These are phyloP conservation scores for Helotiales sp. DNA, from an alignment of 2,329 filamentous ascomycete genomes.

Conservation along the genomic window DNA sequence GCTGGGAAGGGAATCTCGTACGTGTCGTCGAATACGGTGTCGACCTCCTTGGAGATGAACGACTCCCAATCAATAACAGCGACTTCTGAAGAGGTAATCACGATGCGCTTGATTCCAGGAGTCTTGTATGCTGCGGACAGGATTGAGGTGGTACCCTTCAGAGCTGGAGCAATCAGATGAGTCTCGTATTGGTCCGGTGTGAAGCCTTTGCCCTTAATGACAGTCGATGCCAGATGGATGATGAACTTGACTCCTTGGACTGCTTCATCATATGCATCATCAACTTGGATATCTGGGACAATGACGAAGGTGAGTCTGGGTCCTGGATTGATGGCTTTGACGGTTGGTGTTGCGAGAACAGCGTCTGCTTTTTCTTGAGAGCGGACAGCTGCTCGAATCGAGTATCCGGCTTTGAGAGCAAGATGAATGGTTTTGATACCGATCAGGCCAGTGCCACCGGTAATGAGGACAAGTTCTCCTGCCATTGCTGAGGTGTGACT, in stretches of 20 bases:
- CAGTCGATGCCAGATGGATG: constrained; percentile 31
- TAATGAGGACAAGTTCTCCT: constrained; percentile 27
- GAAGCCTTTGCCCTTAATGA: constrained; percentile 27
- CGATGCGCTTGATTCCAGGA: constrained; percentile 40
- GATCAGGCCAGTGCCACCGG: constrained; percentile 48
- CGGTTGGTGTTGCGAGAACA: constrained; percentile 34
- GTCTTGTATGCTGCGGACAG: constrained; percentile 39
- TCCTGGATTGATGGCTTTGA: constrained; percentile 39
- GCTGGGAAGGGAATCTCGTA: constrained; percentile 23
- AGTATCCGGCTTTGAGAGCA: constrained; percentile 37
- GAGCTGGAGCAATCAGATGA: constrained; percentile 35
- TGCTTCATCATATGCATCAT: constrained; percentile 42
- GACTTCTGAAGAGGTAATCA: constrained; percentile 43
- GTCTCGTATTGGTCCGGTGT: constrained; percentile 48
- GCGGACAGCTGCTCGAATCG: constrained; percentile 47
- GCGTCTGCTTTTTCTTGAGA: constrained; percentile 44
- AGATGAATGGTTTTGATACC: constrained; percentile 48
- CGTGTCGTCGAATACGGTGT: constrained; percentile 24
- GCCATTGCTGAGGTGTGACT: constrained; percentile 8
- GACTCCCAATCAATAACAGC: constrained; percentile 43
- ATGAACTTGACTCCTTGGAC: constrained; percentile 41
- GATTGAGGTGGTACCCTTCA: constrained; percentile 40
- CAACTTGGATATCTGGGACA: constrained; percentile 39
- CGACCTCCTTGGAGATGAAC: constrained; percentile 24
- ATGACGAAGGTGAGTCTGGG: constrained; percentile 32